phyloP scores from a whole-genome alignment of 306 rosid genomes.

The Spatholobus suberectus region DNA sequence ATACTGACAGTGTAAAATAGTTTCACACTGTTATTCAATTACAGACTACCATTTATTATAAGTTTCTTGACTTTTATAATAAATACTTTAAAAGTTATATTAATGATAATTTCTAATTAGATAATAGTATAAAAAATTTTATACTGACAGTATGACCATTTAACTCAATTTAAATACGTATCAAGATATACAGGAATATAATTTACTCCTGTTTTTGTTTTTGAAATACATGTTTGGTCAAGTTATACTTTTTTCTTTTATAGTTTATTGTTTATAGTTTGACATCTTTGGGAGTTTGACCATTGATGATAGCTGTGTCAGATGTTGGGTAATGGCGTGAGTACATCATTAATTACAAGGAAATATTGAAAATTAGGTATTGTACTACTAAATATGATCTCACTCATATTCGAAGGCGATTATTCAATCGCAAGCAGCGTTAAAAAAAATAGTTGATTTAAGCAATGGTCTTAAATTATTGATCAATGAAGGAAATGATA shows the following conservation, averaged over 20 bases:
- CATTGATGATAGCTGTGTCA: conserved; percentile 17
- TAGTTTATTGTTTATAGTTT: background rate
- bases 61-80: no score
- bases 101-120: no score
- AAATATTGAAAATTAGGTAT: background rate
- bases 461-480: background rate
- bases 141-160: no score
- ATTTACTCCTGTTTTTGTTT: background rate
- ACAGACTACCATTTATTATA: no score
- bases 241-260: background rate
- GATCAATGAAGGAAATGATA: background rate
- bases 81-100: no score
- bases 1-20: no score
- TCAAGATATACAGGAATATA: background rate
- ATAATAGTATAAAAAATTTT: no score
- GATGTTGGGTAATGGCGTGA: conserved; percentile 3
- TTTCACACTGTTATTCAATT: no score
- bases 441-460: background rate
- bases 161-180: background rate
- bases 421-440: background rate
- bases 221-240: background rate
- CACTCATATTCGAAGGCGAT: conserved; percentile 7
- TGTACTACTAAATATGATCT: background rate
- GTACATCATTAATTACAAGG: background rate
- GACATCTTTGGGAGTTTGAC: background rate